Percentiles rank a stretch among this genome's conserved stretches.
Conservation (phyloP, 192 early-diverging fungal species). For the Podila epigama region DNA sequence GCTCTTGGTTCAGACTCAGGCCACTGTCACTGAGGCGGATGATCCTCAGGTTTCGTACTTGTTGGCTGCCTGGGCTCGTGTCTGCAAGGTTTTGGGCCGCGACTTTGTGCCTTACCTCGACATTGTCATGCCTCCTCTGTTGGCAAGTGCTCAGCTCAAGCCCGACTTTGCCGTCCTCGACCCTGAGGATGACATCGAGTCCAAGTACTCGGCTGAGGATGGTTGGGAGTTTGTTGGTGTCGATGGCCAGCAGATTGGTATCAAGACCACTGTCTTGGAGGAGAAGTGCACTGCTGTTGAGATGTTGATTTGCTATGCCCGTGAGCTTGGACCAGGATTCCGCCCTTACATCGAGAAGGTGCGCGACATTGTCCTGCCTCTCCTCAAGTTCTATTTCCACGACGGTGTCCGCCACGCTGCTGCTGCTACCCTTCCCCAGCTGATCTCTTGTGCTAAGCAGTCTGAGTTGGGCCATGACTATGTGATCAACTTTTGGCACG, state of each 20-base stretch:
- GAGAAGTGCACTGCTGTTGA: constrained; percentile 98
- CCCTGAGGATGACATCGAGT: constrained; percentile 78
- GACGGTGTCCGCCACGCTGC: constrained; percentile 94
- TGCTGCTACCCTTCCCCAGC: constrained; percentile 77
- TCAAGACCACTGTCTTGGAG: constrained; percentile 93
- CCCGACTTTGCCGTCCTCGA: constrained; percentile 93
- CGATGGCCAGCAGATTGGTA: constrained; percentile 91
- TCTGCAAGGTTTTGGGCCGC: constrained; percentile 92
- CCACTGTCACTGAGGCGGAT: constrained; percentile 81
- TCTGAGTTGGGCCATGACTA: constrained; percentile 56
- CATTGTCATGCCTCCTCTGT: constrained; percentile 91
- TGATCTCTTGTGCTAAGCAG: constrained; percentile 71
- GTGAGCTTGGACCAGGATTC: constrained; percentile 90
- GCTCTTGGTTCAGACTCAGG: constrained; percentile 81
- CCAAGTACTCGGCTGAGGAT: constrained; percentile 92
- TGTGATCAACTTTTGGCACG: constrained; percentile 70
- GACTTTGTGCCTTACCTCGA: constrained; percentile 94
- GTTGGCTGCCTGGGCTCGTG: constrained; percentile 92
- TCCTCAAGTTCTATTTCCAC: constrained; percentile 97
- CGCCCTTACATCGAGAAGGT: constrained; percentile 82
- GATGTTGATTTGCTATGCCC: constrained; percentile 95
- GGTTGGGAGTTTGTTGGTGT: constrained; percentile 96
- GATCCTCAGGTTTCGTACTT: constrained; percentile 94
- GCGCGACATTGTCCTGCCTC: constrained; percentile 84
- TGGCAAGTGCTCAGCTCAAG: constrained; percentile 83